phyloP scores from a whole-genome alignment of 768 basidiomycete species.

The Xerocomellus chrysenteron region DNA sequence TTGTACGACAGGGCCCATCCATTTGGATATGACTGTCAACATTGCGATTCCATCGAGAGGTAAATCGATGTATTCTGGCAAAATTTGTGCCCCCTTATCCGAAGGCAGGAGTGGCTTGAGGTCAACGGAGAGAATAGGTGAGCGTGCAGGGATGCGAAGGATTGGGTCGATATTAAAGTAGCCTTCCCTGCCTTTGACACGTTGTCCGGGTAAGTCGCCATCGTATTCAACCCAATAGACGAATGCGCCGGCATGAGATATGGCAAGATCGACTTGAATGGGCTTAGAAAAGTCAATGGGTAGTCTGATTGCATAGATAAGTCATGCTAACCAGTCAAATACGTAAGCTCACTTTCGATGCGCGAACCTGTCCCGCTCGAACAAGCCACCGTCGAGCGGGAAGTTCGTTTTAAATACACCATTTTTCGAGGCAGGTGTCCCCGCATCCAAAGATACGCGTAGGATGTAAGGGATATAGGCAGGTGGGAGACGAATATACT shows the following conservation, averaged over 20 bases:
- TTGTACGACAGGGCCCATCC: conserved; percentile 85
- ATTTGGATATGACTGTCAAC: conserved; percentile 91
- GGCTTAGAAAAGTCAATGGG: conserved; percentile 87
- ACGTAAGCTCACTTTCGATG: conserved; percentile 63
- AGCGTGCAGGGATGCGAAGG: conserved; percentile 70
- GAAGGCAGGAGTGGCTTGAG: conserved; percentile 50
- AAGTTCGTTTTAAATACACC: conserved; percentile 97
- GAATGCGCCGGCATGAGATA: conserved; percentile 96
- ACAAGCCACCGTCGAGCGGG: conserved; percentile 87
- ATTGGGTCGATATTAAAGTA: conserved; percentile 97
- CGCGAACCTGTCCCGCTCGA: conserved; percentile 71
- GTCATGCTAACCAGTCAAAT: background rate
- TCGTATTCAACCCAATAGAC: conserved; percentile 95
- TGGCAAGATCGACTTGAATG: conserved; percentile 91
- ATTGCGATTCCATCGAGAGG: conserved; percentile 88
- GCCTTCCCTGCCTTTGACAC: conserved; percentile 81
- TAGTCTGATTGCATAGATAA: conserved; percentile 48
- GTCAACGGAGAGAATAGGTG: conserved; percentile 65
- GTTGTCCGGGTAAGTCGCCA: conserved; percentile 50
- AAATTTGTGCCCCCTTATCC: conserved; percentile 51
- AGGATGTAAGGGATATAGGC: conserved; percentile 86
- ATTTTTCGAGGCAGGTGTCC: conserved; percentile 85
- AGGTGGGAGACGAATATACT: conserved; percentile 97
- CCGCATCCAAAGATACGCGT: conserved; percentile 88
- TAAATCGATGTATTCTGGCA: conserved; percentile 57